Evolutionary conservation across 805 yeast species (phyloP), one percentile per base, ranked within the genome.

Genomic region (Candida michaelii): DNA sequence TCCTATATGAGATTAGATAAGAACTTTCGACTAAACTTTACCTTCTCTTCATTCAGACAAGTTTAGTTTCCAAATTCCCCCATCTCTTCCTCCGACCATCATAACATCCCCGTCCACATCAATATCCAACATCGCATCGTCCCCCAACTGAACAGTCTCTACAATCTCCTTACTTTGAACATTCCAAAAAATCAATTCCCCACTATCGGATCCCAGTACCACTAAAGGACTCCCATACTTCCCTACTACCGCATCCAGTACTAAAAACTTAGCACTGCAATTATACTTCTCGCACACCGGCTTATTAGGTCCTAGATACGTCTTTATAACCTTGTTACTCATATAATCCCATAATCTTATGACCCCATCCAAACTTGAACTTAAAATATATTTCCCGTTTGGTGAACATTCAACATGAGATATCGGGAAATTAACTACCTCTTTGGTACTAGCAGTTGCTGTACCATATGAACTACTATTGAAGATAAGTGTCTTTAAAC

Each of bases 271-370:
- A 1, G 82, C 60, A 7, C 77, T 70, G 50, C 85, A 71, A 19
- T 71, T 67, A 54, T 63, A 83, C 47, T 77, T 79, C 47, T 74
- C 80, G 38, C 76, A 62, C n/a, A 78, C 56, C 8, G 71, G 59
- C 7, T 46, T 36, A 15, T 55, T 33, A 5, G 45, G 50, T 0
- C 74, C 74, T 33, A 50, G 50, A 53, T 74, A 85, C 0, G 96
- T 87, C 58, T 89, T 87, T 25, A 88, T 85, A 17, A 88, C 90
- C 49, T 75, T 76, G 54, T 88, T 87, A 50, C 79, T 75, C 77
- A 87, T 79, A 61, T 86, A 89, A 61, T 89, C 93, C 96, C 97
- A 90, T 27, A 90, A 58, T 46, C 91, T 69, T 3, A 89, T 67
- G 3, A 74, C 66, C 3, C 96, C 96, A 60, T 89, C 96, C 43